Percentiles rank a stretch among this genome's conserved stretches.
These are phyloP conservation scores for Cladophialophora immunda DNA, from an alignment of 2,329 filamentous ascomycete species.

Conservation along the genomic window DNA sequence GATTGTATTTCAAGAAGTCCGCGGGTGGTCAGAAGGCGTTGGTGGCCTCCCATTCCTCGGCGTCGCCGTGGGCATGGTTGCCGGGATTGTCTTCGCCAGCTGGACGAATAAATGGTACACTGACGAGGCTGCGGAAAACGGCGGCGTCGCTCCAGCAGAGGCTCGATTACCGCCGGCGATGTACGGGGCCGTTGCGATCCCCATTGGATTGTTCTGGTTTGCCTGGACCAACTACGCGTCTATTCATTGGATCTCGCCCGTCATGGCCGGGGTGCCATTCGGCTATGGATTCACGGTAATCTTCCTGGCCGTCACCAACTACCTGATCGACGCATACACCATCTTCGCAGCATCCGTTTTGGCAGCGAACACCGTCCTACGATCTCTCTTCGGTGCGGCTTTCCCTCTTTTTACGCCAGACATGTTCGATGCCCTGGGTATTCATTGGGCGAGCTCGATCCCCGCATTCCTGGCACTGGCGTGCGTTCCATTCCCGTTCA, in stretches of 20 bases:
- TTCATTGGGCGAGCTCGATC: slow-evolving; percentile 78
- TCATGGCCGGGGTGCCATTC: slow-evolving; percentile 62
- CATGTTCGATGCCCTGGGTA: slow-evolving; percentile 64
- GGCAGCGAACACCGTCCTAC: slow-evolving; percentile 80
- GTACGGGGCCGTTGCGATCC: slow-evolving; percentile 69
- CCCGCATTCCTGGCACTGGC: slow-evolving; percentile 77
- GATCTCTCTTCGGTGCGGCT: slow-evolving; percentile 77
- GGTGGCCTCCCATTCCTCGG: slow-evolving; percentile 74
- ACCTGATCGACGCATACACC: slow-evolving; percentile 68
- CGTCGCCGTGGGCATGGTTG: slow-evolving; percentile 71
- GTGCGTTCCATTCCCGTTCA: slow-evolving; percentile 77
- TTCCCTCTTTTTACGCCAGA: slow-evolving; percentile 77
- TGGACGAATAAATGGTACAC: slow-evolving; percentile 66
- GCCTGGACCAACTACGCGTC: slow-evolving; percentile 69
- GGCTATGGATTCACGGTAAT: slow-evolving; percentile 63
- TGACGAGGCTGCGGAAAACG: slow-evolving; percentile 53
- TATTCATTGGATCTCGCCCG: slow-evolving; percentile 64
- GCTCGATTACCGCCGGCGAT: slow-evolving; percentile 70
- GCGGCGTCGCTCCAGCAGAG: slow-evolving; percentile 71
- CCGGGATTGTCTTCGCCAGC: slow-evolving; percentile 64
- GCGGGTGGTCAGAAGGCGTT: slow-evolving; percentile 67
- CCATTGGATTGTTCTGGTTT: slow-evolving; percentile 73
- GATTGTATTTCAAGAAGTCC: slow-evolving; percentile 70
- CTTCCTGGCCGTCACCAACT: slow-evolving; percentile 49
- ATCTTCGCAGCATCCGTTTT: slow-evolving; percentile 80